Conservation (phyloP, 2,329 filamentous ascomycete genomes). For the Trichocomaceae sp. region DNA sequence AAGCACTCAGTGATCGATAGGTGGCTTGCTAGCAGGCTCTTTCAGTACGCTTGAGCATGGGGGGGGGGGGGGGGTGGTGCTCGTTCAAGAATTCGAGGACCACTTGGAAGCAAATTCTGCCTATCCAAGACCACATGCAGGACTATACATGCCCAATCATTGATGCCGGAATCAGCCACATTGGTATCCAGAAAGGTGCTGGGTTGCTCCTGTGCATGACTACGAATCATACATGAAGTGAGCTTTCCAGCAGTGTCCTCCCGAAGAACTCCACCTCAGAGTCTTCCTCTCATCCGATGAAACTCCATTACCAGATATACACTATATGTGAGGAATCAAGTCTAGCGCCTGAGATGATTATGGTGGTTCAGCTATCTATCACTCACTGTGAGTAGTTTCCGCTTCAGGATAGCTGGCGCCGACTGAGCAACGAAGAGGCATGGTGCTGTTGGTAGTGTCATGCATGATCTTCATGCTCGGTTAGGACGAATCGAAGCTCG, state of each 20-base stretch:
- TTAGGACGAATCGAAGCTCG: background rate
- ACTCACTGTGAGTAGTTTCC: background rate
- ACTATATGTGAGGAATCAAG: background rate
- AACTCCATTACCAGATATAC: too few relatives aligned
- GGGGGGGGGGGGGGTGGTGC: too few relatives aligned
- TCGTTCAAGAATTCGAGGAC: background rate
- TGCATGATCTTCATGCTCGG: constrained; percentile 1
- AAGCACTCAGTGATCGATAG: too few relatives aligned
- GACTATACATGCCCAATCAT: too few relatives aligned
- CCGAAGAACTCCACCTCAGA: background rate
- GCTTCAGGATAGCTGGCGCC: too few relatives aligned
- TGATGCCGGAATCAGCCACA: constrained; percentile 1
- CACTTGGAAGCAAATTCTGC: background rate
- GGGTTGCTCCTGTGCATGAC: constrained; percentile 2
- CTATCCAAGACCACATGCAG: background rate
- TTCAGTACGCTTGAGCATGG: too few relatives aligned
- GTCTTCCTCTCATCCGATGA: constrained; percentile 3
- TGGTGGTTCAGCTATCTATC: background rate
- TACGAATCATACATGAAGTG: background rate
- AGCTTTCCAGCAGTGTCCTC: constrained; percentile 6
- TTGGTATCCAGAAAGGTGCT: background rate
- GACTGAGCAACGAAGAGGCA: background rate
- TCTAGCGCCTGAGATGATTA: constrained; percentile 1
- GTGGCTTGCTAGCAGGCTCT: too few relatives aligned
- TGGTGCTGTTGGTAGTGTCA: background rate